Evolutionary conservation across 139 green algal genomes (phyloP), one percentile per base, ranked within the genome.

Genomic region (Klebsormidium nitens): DNA sequence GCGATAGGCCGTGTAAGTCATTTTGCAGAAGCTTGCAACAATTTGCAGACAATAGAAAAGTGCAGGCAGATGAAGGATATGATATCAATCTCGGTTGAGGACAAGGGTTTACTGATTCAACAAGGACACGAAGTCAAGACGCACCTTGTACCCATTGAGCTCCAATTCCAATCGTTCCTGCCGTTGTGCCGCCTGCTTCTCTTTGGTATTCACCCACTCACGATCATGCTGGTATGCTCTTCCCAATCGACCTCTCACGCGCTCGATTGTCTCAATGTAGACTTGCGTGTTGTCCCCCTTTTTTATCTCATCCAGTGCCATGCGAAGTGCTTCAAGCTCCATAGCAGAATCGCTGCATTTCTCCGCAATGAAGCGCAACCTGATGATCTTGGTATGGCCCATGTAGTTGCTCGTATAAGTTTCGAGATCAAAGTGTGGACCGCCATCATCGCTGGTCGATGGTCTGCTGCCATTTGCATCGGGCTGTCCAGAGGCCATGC

Each of bases 91-190:
- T 28, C 44, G 44, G 44, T 52, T 52, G 44, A 28, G 17, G 44
- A 52, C 44, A 19, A 52, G 17, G 44, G 17, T 52, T 19, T 17
- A 28, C 17, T 28, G 44, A 28, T 52, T 28, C 44, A 52, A 19
- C 44, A 19, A 17, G 17, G 19, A 28, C 19, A 19, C 19, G 44
- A 17, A 28, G 19, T 52, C 44, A 52, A 17, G 19, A 28, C 17
- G 19, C 37, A 76, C 58, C 60, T 76, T 74, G 58, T 74, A 78
- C 36, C 64, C 64, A 36, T 73, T 74, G 34, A 79, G 52, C 49
- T 79, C 72, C 26, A 52, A 31, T 17, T 79, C 72, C 5, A 79
- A 50, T 32, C 76, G 76, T 49, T 78, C 64, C 11, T 76, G 71
- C 3, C 46, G n/a, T 50, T 65, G 49, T 31, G 35, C 31, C 8